Percentiles rank a stretch among this genome's conserved stretches.
Evolutionary conservation across 106 monocot species (phyloP).

Genomic region (Platanthera zijinensis): DNA sequence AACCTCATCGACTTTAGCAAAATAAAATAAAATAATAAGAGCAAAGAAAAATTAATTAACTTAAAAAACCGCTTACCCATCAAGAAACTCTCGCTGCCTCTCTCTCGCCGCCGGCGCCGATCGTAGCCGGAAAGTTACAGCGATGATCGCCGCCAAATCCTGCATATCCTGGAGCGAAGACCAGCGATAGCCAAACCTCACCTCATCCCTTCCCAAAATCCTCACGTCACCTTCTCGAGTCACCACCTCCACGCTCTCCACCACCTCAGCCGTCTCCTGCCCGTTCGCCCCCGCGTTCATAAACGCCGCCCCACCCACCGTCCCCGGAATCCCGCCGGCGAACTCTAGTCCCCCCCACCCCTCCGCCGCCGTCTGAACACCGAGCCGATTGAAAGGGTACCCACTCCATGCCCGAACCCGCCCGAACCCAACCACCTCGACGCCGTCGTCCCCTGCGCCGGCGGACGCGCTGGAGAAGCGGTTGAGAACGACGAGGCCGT

Average conservation of each 20-base stretch:
- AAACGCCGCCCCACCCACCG: slow-evolving; percentile 12
- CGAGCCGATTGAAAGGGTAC: slow-evolving; percentile 15
- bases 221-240: slow-evolving; percentile 2
- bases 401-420: slow-evolving; percentile 7
- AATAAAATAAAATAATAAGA: too few relatives aligned
- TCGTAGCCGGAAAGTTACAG: slow-evolving; percentile 8
- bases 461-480: neutral
- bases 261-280: slow-evolving; percentile 7
- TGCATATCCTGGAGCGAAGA: slow-evolving; percentile 13
- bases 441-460: too few relatives aligned
- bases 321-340: slow-evolving; percentile 14
- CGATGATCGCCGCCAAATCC: slow-evolving; percentile 9
- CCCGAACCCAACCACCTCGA: neutral
- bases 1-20: too few relatives aligned
- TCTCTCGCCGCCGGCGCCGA: slow-evolving; percentile 11
- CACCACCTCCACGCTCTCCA: slow-evolving; percentile 12
- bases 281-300: slow-evolving; percentile 14
- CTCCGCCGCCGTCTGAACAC: slow-evolving; percentile 9
- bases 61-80: neutral
- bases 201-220: slow-evolving; percentile 3
- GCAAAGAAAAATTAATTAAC: too few relatives aligned
- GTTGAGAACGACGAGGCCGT: slow-evolving; percentile 12
- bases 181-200: slow-evolving; percentile 10
- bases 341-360: slow-evolving; percentile 12
- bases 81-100: slow-evolving; percentile 2